phyloP scores from a whole-genome alignment of 352 stramenopile species.

The Pythium dissimile region DNA sequence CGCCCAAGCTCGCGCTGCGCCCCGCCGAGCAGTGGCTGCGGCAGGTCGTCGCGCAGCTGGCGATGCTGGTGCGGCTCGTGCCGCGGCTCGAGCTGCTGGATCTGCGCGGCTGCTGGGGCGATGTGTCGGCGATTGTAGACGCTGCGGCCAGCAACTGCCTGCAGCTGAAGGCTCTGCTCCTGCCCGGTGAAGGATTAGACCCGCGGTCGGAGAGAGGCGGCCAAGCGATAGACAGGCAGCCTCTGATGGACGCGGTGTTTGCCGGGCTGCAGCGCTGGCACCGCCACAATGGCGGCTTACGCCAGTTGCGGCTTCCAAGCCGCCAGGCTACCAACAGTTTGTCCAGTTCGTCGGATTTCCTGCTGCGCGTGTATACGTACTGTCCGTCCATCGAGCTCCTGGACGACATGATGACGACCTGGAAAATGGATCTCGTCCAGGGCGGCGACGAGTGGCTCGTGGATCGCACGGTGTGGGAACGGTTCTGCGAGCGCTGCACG shows the following conservation, averaged over 20 bases:
- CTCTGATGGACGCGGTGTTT: background rate
- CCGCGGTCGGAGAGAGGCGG: background rate
- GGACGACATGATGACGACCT: background rate
- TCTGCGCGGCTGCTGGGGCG: background rate
- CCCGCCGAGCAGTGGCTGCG: background rate
- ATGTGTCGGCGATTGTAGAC: background rate
- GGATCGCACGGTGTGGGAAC: background rate
- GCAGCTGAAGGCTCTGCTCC: slow-evolving; percentile 1
- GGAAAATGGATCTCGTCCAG: background rate
- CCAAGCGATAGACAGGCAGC: background rate
- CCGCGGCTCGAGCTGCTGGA: slow-evolving; percentile 9
- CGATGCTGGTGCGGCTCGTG: background rate
- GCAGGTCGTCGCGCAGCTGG: background rate
- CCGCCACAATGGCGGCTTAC: background rate
- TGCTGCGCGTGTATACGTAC: background rate
- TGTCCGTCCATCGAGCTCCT: slow-evolving; percentile 5
- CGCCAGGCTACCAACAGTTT: background rate
- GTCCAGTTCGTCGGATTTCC: background rate
- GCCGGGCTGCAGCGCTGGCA: background rate
- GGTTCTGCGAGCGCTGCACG: slow-evolving; percentile 4
- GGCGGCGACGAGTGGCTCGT: slow-evolving; percentile 4
- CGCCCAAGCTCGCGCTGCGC: background rate
- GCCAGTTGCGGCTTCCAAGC: background rate
- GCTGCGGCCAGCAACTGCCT: background rate
- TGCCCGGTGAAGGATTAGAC: background rate